Evolutionary conservation across 805 yeast species (phyloP), one percentile per base, ranked within the genome.

Genomic region (Myxozyma sirexii): DNA sequence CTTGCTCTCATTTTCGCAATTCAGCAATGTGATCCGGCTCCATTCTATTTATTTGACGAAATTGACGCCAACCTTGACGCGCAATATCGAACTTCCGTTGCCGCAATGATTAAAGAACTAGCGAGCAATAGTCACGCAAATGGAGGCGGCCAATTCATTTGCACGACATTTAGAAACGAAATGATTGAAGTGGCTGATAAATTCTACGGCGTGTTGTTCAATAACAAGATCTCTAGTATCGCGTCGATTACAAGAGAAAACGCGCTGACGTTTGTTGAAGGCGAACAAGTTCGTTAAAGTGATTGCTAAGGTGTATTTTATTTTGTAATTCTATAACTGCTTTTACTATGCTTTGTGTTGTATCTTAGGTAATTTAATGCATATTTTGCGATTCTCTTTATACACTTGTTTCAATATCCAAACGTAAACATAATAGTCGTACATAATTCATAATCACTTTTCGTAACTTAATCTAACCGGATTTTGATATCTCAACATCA

Each of bases 161-260:
- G 98, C 72, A 94, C 99, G 0, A 94, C 99, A 0, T 94, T 94
- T 78, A 80, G 97, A 68, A 90, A 96, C 0, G 99, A 94, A 72
- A 85, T 94, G 89, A 76, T 94, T 38, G 85, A 85, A 63, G 90
- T 86, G 6, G 96, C 97, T 4, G 90, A 89, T 71, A 85, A 84
- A 62, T 91, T 88, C 70, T 93, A 84, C 71, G 97, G 97, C 21
- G 97, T 94, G 1, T 83, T 84, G 76, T 93, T 85, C 71, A 84
- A 83, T 60, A 87, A 89, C 70, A 89, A 90, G 69, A 90, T 88
- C 49, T 89, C 97, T 57, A 80, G 87, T 0, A 86, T 93, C 1
- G 80, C 82, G 62, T 88, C 86, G 60, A 88, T 93, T 57, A 77
- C 81, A 24, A 80, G 81, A 59, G 84, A 83, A 2, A 88, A 86